phyloP scores from a whole-genome alignment of 2,329 filamentous ascomycete genomes.

The Akanthomyces muscarius region DNA sequence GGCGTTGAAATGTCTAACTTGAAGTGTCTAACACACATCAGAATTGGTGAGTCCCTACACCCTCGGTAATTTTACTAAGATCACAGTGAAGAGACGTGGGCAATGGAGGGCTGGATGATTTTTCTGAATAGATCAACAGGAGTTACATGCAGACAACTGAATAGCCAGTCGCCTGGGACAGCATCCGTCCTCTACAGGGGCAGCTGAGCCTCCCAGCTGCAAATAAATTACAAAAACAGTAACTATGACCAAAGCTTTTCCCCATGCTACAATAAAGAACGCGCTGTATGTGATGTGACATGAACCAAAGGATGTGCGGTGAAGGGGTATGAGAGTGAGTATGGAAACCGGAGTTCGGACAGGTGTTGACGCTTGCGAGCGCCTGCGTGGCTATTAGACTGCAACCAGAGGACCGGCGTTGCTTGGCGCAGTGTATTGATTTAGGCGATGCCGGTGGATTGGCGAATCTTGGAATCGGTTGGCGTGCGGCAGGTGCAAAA shows the following conservation, averaged over 20 bases:
- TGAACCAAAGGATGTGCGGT: constrained; percentile 2
- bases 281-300: constrained; percentile 15
- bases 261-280: background rate
- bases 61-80: background rate
- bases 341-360: background rate
- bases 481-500: background rate
- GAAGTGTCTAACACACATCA: background rate
- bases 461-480: background rate
- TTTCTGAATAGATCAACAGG: background rate
- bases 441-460: background rate
- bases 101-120: background rate
- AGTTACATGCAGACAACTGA: background rate
- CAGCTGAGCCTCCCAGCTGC: background rate
- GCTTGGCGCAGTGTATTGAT: background rate
- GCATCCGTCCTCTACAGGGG: background rate
- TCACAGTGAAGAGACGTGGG: background rate
- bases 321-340: constrained; percentile 3
- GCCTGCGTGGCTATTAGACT: background rate
- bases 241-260: constrained; percentile 5
- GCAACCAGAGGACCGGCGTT: background rate
- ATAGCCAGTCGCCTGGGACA: background rate
- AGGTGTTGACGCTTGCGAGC: background rate
- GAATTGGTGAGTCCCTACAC: background rate
- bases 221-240: constrained; percentile 1
- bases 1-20: too few relatives aligned